A percentile compares a stretch with the other conserved stretches of the same genome.
Conservation (phyloP, 208 protist genomes). For the Entamoeba moshkovskii region DNA sequence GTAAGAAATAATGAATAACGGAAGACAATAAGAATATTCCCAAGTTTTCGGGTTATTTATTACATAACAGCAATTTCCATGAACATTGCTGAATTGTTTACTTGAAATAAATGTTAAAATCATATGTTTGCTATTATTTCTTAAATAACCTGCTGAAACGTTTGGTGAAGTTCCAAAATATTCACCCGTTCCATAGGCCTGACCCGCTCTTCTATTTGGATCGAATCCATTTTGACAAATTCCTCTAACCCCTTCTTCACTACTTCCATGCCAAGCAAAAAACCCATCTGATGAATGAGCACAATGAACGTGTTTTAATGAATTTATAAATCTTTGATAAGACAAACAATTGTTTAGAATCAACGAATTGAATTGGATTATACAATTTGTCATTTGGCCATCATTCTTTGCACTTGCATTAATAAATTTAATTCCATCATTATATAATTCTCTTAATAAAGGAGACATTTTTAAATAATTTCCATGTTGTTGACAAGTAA, state of each 20-base stretch:
- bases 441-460: not conserved
- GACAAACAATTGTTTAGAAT: not conserved
- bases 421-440: not conserved
- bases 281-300: not conserved
- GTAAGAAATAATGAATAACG: not conserved
- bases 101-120: not conserved
- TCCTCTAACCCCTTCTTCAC: not conserved
- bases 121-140: not conserved
- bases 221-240: not conserved
- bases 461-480: not conserved
- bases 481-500: not conserved
- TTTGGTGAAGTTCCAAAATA: not conserved
- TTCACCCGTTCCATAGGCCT: not conserved
- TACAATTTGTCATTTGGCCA: not conserved
- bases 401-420: not conserved
- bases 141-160: not conserved
- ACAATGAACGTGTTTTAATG: not conserved
- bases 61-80: not conserved
- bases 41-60: not conserved
- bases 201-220: not conserved
- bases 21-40: not conserved
- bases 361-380: not conserved
- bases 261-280: not conserved
- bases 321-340: not conserved
- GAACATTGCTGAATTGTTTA: not conserved